These are phyloP conservation scores for Rhizopogon salebrosus DNA, from an alignment of 768 basidiomycete genomes.

Conservation along the genomic window DNA sequence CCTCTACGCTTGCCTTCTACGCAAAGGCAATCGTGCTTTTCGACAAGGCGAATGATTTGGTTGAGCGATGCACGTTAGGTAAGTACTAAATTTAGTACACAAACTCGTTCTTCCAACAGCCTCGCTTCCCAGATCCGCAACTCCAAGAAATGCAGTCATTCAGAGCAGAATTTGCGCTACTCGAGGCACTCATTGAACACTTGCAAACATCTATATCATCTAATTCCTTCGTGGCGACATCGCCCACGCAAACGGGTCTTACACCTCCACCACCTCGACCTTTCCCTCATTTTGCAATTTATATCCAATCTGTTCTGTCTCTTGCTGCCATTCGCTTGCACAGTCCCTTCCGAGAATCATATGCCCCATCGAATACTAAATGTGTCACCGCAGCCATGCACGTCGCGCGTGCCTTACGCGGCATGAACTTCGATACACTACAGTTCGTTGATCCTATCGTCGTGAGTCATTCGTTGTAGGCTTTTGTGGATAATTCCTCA, in stretches of 20 bases:
- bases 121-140: neutral
- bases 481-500: neutral
- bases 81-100: neutral
- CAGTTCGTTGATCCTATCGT: conserved; percentile 2
- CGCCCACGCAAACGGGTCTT: neutral
- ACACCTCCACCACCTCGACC: neutral
- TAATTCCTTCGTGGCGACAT: neutral
- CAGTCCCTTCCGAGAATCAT: conserved; percentile 11
- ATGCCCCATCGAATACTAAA: conserved; percentile 10
- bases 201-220: conserved; percentile 23
- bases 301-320: conserved; percentile 1
- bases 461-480: conserved; percentile 13
- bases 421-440: neutral
- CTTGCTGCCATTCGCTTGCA: conserved; percentile 23
- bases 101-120: neutral
- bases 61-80: conserved; percentile 25
- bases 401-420: conserved; percentile 12
- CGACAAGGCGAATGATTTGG: conserved; percentile 26
- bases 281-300: neutral
- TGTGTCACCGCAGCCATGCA: conserved; percentile 13
- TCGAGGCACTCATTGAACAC: conserved; percentile 41
- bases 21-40: conserved; percentile 31
- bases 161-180: conserved; percentile 36
- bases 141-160: conserved; percentile 33
- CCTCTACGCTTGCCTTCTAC: conserved; percentile 9